Conservation (phyloP, 1,139 yeast species). For the Saccharomyces hybrid region DNA sequence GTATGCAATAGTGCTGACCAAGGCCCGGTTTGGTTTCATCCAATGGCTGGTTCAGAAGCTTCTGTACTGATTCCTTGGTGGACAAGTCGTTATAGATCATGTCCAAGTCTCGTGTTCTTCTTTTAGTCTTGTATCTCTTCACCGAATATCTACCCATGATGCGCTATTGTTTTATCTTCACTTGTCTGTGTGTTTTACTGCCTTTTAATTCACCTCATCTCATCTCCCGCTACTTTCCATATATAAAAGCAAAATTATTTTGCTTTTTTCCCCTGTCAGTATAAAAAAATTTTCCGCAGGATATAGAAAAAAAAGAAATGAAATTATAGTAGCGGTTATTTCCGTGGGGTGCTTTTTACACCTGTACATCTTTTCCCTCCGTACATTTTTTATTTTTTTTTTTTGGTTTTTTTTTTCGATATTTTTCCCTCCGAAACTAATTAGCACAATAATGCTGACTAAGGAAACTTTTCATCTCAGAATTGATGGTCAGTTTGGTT, state of each 20-base stretch:
- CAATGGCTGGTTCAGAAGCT: constrained; percentile 68
- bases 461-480: neutral
- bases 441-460: neutral
- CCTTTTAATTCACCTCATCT: neutral
- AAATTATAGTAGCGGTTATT: too few relatives aligned
- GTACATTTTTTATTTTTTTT: neutral
- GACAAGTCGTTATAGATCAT: constrained; percentile 71
- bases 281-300: neutral
- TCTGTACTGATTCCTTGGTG: constrained; percentile 51
- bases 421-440: neutral
- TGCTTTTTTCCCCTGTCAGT: neutral
- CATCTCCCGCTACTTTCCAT: constrained; percentile 2
- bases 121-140: constrained; percentile 66
- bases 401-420: neutral
- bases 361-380: neutral
- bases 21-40: constrained; percentile 90
- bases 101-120: constrained; percentile 82
- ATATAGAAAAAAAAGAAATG: neutral
- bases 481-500: neutral
- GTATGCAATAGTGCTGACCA: constrained; percentile 90
- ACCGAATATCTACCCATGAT: constrained; percentile 83
- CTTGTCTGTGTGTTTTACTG: neutral
- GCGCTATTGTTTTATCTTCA: neutral
- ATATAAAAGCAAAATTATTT: neutral
- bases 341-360: neutral